Evolutionary conservation across 768 basidiomycete species (phyloP).

Genomic region (Macrolepiota dolichaula): DNA sequence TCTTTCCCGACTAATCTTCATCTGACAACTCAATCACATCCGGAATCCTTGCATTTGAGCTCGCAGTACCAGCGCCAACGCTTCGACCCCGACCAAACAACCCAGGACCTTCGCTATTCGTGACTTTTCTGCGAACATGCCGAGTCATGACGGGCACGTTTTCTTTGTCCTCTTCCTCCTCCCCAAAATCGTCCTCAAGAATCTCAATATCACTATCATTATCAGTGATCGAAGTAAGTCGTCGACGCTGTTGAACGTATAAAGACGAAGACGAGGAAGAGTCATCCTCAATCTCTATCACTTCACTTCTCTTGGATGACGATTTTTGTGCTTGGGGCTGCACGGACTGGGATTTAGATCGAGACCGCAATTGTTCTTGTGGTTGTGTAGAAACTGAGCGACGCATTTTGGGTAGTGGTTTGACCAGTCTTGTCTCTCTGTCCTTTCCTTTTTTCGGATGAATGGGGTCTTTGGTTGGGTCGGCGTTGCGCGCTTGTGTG

Average conservation of each 20-base stretch:
- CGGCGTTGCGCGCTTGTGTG: neutral
- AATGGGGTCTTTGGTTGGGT: neutral
- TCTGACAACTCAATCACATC: conserved; percentile 58
- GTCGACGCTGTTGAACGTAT: conserved; percentile 12
- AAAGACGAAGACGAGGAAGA: conserved; percentile 8
- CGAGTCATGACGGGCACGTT: conserved; percentile 52
- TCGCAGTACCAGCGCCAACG: neutral
- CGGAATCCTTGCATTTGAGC: conserved; percentile 15
- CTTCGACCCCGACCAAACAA: conserved; percentile 3
- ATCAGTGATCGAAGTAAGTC: conserved; percentile 31
- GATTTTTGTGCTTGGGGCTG: neutral
- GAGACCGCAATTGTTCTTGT: neutral
- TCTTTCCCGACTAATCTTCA: conserved; percentile 33
- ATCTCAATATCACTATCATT: conserved; percentile 20
- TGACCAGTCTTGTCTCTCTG: neutral
- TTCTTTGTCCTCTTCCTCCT: conserved; percentile 60
- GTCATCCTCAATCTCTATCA: neutral
- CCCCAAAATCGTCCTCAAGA: conserved; percentile 17
- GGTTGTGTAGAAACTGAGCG: neutral
- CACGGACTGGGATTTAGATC: too few species aligned
- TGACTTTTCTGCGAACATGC: conserved; percentile 40
- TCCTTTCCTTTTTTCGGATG: neutral
- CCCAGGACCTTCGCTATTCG: conserved; percentile 1
- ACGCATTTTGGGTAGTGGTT: conserved; percentile 2
- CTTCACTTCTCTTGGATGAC: neutral